Evolutionary conservation across 257 asterid species (phyloP), one percentile per base, ranked within the genome.

Genomic region (Salvia splendens): DNA sequence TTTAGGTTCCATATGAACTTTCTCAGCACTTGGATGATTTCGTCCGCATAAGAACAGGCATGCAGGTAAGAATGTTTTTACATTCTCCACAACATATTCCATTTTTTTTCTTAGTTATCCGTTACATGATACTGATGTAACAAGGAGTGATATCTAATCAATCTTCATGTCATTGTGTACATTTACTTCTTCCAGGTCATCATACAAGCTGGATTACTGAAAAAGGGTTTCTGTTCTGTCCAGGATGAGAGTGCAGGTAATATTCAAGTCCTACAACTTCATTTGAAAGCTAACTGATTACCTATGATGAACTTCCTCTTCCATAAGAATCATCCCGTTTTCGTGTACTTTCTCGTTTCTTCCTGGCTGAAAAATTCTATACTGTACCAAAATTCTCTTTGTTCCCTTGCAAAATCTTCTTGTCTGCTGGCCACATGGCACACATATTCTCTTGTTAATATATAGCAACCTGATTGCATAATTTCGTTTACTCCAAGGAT

Each of bases 231-330:
- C 5, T 89, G 97, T 77, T 82, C 97, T 0, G 97, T 92, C 81
- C 98, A 92, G 78, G 98, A 92, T 78, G 98, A 89, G 85, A 89
- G 97, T 79, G 97, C 98, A 3, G 97, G 98, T 92, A 79, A 81
- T 71, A 73, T 45, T 46, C 40, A 43, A 20, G 14, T 33, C 48
- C 24, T 20, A 48, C 56, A 51, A 56, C 68, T 54, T 41, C 14
- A n/a, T 14, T 48, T 55, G 67, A 61, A 42, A 35, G 53, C 51
- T 45, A 15, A 32, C 9, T 49, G 8, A 48, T 51, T 30, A 38
- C 50, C 50, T 32, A 63, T 42, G 41, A 17, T 50, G 10, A 63
- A 12, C 50, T 65, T 30, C 12, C 49, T 14, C 58, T 66, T 53
- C 61, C 49, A 43, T 16, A 61, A 1, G 58, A 69, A 69, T 43